A percentile compares a stretch with the other conserved stretches of the same genome.
phyloP scores from a whole-genome alignment of 768 basidiomycete species.

The Russula vinacea region DNA sequence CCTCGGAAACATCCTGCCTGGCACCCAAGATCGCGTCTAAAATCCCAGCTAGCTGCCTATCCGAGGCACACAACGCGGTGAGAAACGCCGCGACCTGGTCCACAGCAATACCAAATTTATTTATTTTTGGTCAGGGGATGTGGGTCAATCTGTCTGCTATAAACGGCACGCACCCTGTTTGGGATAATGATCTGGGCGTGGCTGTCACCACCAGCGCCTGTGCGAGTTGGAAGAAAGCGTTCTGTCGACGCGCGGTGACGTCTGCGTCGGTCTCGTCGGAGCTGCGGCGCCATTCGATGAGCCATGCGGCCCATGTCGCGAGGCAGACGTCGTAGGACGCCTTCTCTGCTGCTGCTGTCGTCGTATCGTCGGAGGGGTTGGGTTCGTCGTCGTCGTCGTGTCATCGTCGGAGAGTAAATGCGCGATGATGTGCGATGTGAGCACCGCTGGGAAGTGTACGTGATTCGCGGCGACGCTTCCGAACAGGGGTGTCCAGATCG shows the following conservation, averaged over 20 bases:
- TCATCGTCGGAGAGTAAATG: constrained; percentile 35
- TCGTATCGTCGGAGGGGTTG: constrained; percentile 19
- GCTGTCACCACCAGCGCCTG: constrained; percentile 40
- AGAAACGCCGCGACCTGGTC: constrained; percentile 40
- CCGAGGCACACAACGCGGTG: constrained; percentile 40
- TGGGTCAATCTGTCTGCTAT: background rate
- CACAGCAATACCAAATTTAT: background rate
- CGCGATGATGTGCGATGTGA: constrained; percentile 48
- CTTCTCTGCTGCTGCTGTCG: constrained; percentile 29
- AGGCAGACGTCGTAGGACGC: constrained; percentile 57
- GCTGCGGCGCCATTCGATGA: constrained; percentile 43
- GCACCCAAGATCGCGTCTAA: constrained; percentile 6
- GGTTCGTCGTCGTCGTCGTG: background rate
- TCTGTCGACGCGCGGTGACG: constrained; percentile 43
- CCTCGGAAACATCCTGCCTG: background rate
- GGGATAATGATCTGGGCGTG: constrained; percentile 29
- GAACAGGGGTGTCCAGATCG: constrained; percentile 66
- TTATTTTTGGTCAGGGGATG: background rate
- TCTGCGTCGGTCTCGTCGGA: constrained; percentile 37
- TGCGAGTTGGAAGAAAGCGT: constrained; percentile 46
- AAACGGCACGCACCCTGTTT: constrained; percentile 40
- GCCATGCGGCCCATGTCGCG: constrained; percentile 70
- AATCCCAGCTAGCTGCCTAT: constrained; percentile 36
- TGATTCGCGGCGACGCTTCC: constrained; percentile 56
- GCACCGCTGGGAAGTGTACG: constrained; percentile 47